Evolutionary conservation across 139 green algal species (phyloP), one percentile per base, ranked within the genome.

Genomic region (Penium margaritaceum): DNA sequence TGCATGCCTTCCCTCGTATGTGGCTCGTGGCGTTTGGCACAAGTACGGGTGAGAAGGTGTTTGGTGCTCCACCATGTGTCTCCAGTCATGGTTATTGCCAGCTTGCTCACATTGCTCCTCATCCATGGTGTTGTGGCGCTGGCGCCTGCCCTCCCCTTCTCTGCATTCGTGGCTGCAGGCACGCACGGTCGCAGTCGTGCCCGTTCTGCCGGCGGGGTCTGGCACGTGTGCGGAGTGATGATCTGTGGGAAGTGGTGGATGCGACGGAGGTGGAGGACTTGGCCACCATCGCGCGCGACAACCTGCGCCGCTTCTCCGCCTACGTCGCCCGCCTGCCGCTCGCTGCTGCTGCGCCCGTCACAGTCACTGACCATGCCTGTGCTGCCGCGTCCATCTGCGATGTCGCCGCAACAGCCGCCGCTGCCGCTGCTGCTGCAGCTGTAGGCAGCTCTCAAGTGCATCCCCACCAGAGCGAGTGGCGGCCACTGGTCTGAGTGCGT

Each of bases 311-410:
- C 9, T 47, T 80, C n/a, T 67, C 78, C 43, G 14, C 70, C 0
- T 80, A 55, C 24, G 47, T 80, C 9, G 24, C 70, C n/a, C 79
- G 68, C 39, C 70, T 80, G n/a, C 73, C 73, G n/a, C n/a, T n/a
- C n/a, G n/a, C n/a, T n/a, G n/a, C n/a, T n/a, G n/a, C n/a, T n/a
- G n/a, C n/a, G n/a, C n/a, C n/a, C n/a, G n/a, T n/a, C n/a, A n/a
- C n/a, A n/a, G n/a, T n/a, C n/a, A n/a, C n/a, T n/a, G n/a, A n/a
- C n/a, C n/a, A n/a, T n/a, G n/a, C n/a, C n/a, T n/a, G n/a, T n/a
- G n/a, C n/a, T n/a, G n/a, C n/a, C n/a, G n/a, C n/a, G n/a, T n/a
- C n/a, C n/a, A n/a, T n/a, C n/a, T n/a, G n/a, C n/a, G n/a, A n/a
- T n/a, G n/a, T n/a, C n/a, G n/a, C n/a, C n/a, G n/a, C n/a, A n/a